Percentiles rank a stretch among this genome's conserved stretches.
Evolutionary conservation across 148 eudicot genomes (phyloP).

Genomic region (Silene conica): DNA sequence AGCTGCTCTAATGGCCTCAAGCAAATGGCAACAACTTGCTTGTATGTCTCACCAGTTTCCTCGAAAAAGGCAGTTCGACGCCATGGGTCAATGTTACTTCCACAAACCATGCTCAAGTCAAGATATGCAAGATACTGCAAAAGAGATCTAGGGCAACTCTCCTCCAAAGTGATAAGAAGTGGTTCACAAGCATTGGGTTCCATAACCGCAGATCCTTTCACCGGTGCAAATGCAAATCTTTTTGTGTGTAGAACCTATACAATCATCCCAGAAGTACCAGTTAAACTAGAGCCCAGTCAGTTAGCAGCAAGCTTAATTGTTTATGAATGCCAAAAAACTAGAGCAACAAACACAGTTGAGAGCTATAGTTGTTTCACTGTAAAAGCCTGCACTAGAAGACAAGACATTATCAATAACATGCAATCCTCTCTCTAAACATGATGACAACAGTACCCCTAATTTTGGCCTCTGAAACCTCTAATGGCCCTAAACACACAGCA

Average conservation of each 20-base stretch:
- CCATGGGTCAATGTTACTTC: constrained; percentile 76
- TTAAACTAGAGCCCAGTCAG: not conserved
- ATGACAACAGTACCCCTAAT: not conserved
- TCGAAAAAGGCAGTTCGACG: constrained; percentile 91
- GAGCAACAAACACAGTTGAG: not conserved
- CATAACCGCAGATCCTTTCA: constrained; percentile 82
- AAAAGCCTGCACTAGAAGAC: not conserved
- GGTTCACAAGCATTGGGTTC: constrained; percentile 82
- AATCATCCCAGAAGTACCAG: constrained; percentile 1
- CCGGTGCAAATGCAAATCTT: constrained; percentile 76
- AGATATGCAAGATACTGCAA: constrained; percentile 80
- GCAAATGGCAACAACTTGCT: constrained; percentile 64
- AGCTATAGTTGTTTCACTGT: not conserved
- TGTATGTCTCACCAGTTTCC: constrained; percentile 90
- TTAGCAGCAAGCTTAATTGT: not conserved
- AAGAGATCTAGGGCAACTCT: constrained; percentile 61
- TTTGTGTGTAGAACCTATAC: constrained; percentile 73
- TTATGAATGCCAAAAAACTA: not conserved
- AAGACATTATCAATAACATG: not conserved
- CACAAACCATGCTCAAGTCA: constrained; percentile 90
- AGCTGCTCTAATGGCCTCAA: constrained; percentile 72
- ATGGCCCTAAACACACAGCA: not conserved
- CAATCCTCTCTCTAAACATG: not conserved
- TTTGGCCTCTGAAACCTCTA: not conserved
- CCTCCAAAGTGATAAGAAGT: constrained; percentile 70